Percentiles rank a stretch among this genome's conserved stretches.
Evolutionary conservation across 2,329 filamentous ascomycete genomes (phyloP).

Genomic region (Botrytis byssoidea): DNA sequence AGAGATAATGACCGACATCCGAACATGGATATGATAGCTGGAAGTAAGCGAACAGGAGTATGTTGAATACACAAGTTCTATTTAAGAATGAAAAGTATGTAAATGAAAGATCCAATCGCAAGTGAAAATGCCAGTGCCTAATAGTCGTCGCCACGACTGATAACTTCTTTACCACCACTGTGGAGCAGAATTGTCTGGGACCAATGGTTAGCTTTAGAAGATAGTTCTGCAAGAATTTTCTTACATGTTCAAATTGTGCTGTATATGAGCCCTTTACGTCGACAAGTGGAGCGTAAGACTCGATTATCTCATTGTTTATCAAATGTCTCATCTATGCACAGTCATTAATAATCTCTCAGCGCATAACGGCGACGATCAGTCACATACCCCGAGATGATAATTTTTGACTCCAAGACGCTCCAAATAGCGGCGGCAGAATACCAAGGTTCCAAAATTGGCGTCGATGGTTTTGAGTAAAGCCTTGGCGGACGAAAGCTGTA

Average conservation of each 20-base stretch:
- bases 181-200: constrained; percentile 49
- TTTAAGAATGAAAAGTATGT: not conserved
- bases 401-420: constrained; percentile 60
- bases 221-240: not conserved
- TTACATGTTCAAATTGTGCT: constrained; percentile 61
- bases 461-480: constrained; percentile 57
- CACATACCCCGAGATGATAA: constrained; percentile 56
- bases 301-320: constrained; percentile 55
- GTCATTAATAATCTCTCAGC: constrained; percentile 25
- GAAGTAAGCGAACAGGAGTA: not conserved
- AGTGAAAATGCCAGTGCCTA: constrained; percentile 32
- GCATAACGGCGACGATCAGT: not conserved
- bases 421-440: constrained; percentile 61
- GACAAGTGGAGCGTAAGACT: constrained; percentile 55
- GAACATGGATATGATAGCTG: not conserved
- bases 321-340: constrained; percentile 56
- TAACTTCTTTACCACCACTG: constrained; percentile 48
- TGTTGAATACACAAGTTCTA: not conserved
- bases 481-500: constrained; percentile 54
- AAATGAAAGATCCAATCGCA: not conserved
- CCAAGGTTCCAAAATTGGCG: constrained; percentile 60
- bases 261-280: constrained; percentile 61
- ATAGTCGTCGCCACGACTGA: constrained; percentile 54
- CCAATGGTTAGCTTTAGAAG: constrained; percentile 21
- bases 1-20: not conserved